Evolutionary conservation across 2,329 filamentous ascomycete genomes (phyloP).

Genomic region (Aspergillus aculeatinus): DNA sequence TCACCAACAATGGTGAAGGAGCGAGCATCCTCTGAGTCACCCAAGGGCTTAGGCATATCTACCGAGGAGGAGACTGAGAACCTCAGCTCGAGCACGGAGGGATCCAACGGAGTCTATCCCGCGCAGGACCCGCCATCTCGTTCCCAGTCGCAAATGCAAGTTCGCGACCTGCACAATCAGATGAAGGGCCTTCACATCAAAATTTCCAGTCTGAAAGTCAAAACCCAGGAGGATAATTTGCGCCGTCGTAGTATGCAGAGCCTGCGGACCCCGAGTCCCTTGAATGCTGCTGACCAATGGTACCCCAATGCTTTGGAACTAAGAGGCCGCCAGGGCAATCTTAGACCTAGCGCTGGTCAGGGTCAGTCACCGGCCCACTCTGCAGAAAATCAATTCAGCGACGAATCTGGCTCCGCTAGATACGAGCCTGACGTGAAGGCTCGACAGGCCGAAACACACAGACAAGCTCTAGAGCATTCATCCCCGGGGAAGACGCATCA

Average conservation of each 20-base stretch:
- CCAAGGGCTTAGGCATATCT: slow-evolving; percentile 30
- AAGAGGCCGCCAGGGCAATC: slow-evolving; percentile 31
- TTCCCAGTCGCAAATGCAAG: slow-evolving; percentile 70
- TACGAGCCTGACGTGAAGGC: slow-evolving; percentile 11
- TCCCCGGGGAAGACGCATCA: slow-evolving; percentile 11
- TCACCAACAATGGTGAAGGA: slow-evolving; percentile 16
- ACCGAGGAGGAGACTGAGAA: slow-evolving; percentile 24
- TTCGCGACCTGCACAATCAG: slow-evolving; percentile 75
- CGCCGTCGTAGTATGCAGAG: slow-evolving; percentile 75
- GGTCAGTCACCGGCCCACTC: slow-evolving; percentile 36
- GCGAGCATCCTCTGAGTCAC: slow-evolving; percentile 21
- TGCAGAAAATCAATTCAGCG: slow-evolving; percentile 15
- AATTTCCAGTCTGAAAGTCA: slow-evolving; percentile 75
- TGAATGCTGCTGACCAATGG: slow-evolving; percentile 69
- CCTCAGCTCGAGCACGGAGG: slow-evolving; percentile 30
- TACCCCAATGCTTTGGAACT: slow-evolving; percentile 45
- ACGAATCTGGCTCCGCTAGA: slow-evolving; percentile 22
- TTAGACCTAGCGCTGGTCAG: slow-evolving; percentile 37
- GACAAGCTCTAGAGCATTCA: slow-evolving; percentile 1
- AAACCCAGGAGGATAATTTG: slow-evolving; percentile 75
- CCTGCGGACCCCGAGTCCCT: slow-evolving; percentile 72
- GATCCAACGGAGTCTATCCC: slow-evolving; percentile 39
- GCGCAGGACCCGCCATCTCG: slow-evolving; percentile 54
- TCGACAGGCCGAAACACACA: slow-evolving; percentile 5
- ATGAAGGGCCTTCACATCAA: slow-evolving; percentile 83